A percentile compares a stretch with the other conserved stretches of the same genome.
phyloP scores from a whole-genome alignment of 2,329 filamentous ascomycete genomes.

The Knufia petricola region DNA sequence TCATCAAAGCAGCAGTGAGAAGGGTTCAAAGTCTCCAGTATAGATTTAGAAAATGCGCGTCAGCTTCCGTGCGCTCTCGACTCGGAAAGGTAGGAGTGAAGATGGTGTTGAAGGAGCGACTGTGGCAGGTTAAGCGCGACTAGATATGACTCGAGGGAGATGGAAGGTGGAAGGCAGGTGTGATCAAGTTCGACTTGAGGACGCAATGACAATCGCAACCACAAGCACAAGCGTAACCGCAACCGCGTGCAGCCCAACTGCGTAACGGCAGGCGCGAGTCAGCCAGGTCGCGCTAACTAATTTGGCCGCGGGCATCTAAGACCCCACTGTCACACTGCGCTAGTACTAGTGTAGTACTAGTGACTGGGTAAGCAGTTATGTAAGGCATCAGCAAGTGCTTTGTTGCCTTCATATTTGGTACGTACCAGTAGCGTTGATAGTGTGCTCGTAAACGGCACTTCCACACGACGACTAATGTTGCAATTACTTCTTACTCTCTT shows the following conservation, averaged over 20 bases:
- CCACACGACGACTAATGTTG: too few species aligned
- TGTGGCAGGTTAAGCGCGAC: too few species aligned
- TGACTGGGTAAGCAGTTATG: too few species aligned
- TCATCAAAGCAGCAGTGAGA: neutral
- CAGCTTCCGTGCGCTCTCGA: neutral
- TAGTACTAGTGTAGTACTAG: too few species aligned
- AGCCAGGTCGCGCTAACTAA: neutral
- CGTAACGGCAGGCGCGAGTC: neutral
- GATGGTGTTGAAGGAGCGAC: conserved; percentile 2
- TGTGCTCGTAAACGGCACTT: too few species aligned
- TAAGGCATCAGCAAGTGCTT: too few species aligned
- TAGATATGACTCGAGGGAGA: too few species aligned
- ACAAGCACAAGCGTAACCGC: neutral
- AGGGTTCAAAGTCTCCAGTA: neutral
- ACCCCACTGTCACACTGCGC: too few species aligned
- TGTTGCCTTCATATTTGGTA: too few species aligned
- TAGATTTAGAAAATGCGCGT: neutral
- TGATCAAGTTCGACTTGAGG: neutral
- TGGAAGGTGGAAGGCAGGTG: neutral
- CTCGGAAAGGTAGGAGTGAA: neutral
- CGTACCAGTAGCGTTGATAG: too few species aligned
- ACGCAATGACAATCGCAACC: neutral
- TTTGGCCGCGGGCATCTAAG: neutral
- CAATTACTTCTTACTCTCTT: too few species aligned
- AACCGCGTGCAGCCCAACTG: neutral